Evolutionary conservation across 177 flowering plant species (phyloP).

Genomic region (Vitis hybrid): DNA sequence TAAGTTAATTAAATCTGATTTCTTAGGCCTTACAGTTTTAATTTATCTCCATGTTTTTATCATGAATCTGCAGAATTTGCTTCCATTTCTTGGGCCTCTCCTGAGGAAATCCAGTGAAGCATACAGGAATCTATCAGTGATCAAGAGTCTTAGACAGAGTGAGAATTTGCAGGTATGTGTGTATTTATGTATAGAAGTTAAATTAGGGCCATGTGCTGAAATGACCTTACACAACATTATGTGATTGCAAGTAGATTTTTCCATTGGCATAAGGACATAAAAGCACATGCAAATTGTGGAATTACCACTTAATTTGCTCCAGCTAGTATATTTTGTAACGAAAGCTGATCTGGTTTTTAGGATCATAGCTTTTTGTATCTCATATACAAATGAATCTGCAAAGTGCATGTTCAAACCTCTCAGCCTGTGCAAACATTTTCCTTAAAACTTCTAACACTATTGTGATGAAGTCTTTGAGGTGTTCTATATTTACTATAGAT

Average conservation of each 20-base stretch:
- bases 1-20: not conserved
- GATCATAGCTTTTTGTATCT: not conserved
- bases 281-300: not conserved
- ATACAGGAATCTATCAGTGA: constrained; percentile 75
- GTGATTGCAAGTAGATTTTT: not conserved
- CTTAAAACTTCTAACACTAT: too few species aligned
- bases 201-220: not conserved
- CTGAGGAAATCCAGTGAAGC: constrained; percentile 91
- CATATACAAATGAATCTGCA: too few species aligned
- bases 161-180: constrained; percentile 88
- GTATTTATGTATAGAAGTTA: not conserved
- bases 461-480: too few species aligned
- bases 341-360: not conserved
- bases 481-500: too few species aligned
- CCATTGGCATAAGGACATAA: not conserved
- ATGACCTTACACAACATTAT: not conserved
- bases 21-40: not conserved
- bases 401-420: too few species aligned
- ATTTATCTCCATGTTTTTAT: not conserved
- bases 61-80: constrained; percentile 67
- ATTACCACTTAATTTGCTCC: not conserved
- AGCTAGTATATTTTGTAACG: not conserved
- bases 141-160: constrained; percentile 84
- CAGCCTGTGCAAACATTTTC: too few species aligned
- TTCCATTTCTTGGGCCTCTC: constrained; percentile 94